Base-by-base conservation (phyloP, 129 eudicot species). In the Flaveria bidentis region DNA sequence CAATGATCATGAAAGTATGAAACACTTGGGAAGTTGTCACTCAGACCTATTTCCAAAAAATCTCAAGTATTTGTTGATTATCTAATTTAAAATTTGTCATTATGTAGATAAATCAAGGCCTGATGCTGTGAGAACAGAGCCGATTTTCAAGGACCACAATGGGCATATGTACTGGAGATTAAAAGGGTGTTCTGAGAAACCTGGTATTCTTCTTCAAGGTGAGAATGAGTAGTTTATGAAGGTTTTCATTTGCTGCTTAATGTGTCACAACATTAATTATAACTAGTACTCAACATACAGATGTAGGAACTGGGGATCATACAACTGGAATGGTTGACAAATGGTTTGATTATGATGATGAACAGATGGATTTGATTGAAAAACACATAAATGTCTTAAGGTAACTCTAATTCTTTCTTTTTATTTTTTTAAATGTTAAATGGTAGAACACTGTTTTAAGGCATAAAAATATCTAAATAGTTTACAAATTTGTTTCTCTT, bases 111-210 rank as follows among this genome's bases (percentile, higher is more conserved):
- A 80, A 60, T 78, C 76, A 69, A 80, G 73, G 73, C 70, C 91
- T 1, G 90, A 84, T 71, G 90, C 87, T 82, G 75, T 91, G 18
- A 82, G 98, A 73, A 85, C 71, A 57, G 84, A 74, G 81, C 86
- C 93, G 9, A 52, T 81, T 60, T 63, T 82, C 67, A 16, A 66
- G 61, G 98, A 78, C 26, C 49, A 14, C 26, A 67, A 82, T 73
- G 97, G 97, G 44, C 82, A 77, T 68, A 83, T 80, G 20, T 91
- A 82, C 73, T 91, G 98, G 98, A 91, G 80, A 76, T 62, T 94
- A 25, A 84, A 82, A 58, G 74, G 93, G 61, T 80, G 76, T 76
- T 69, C 75, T 39, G 83, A 87, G 22, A 82, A 79, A 44, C 67
- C 87, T 17, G 83, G 82, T 13, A 68, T 93, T 36, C 79, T 93